These are phyloP conservation scores for Magnolia changhungtana DNA, from an alignment of 164 flowering plant species.

Conservation along the genomic window DNA sequence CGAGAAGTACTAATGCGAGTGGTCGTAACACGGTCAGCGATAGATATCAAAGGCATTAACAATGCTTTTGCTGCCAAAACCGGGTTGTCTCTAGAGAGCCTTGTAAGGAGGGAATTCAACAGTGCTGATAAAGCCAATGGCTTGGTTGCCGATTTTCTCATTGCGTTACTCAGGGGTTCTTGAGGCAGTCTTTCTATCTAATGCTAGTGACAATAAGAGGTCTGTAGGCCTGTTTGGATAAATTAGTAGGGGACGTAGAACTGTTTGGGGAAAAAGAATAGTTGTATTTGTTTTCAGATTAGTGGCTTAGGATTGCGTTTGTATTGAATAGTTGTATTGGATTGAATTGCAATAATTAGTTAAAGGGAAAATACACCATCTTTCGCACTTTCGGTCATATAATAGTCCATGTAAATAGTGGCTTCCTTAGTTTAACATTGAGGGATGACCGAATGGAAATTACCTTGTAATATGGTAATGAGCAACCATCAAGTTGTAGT, in stretches of 20 bases:
- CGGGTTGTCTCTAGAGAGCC: slow-evolving; percentile 25
- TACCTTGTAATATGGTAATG: too few species aligned
- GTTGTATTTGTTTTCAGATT: not conserved
- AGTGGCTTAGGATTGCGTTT: not conserved
- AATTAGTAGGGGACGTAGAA: not conserved
- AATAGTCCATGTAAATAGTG: not conserved
- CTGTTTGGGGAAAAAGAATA: not conserved
- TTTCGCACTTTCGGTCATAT: not conserved
- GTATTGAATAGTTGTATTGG: not conserved
- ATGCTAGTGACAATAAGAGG: slow-evolving; percentile 2
- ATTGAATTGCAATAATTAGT: not conserved
- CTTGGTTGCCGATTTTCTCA: slow-evolving; percentile 21
- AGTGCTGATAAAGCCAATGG: slow-evolving; percentile 13
- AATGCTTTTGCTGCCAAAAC: slow-evolving; percentile 28
- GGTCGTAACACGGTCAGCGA: slow-evolving; percentile 18
- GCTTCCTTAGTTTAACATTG: not conserved
- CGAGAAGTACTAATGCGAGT: slow-evolving; percentile 22
- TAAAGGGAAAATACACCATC: not conserved
- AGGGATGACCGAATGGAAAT: too few species aligned
- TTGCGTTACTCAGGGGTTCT: slow-evolving; percentile 22
- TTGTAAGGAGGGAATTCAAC: slow-evolving; percentile 30
- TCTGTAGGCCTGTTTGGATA: not conserved
- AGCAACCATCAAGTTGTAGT: too few species aligned
- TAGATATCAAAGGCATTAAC: slow-evolving; percentile 21
- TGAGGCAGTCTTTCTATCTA: not conserved